Evolutionary conservation across 2,329 filamentous ascomycete genomes (phyloP).

Genomic region (Colletotrichum agaves): DNA sequence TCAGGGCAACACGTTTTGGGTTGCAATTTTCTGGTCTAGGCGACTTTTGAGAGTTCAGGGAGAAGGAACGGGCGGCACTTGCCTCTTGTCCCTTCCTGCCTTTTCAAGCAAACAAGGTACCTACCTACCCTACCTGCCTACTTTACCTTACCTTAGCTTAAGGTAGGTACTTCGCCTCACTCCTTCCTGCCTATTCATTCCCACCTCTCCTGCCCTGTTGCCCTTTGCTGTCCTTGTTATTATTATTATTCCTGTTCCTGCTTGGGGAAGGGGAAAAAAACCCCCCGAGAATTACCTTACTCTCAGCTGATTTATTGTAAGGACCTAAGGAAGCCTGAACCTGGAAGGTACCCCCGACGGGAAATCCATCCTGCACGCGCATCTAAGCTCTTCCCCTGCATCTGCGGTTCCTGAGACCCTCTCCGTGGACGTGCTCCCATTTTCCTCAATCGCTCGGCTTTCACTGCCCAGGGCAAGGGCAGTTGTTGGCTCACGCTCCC

Average conservation of each 20-base stretch:
- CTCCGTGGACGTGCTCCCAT: not conserved
- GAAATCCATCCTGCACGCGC: not conserved
- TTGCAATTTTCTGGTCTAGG: constrained; percentile 8
- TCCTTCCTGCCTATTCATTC: no score
- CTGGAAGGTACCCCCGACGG: no score
- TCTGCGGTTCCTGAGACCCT: constrained; percentile 13
- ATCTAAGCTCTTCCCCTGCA: constrained; percentile 5
- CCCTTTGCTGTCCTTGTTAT: not conserved
- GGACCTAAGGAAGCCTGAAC: no score
- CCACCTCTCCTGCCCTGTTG: not conserved
- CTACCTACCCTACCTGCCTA: no score
- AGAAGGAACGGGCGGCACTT: constrained; percentile 1
- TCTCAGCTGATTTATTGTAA: no score
- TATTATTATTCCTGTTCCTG: no score
- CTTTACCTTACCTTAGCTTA: no score
- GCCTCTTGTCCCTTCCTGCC: not conserved
- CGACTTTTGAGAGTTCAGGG: constrained; percentile 3
- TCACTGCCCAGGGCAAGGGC: not conserved
- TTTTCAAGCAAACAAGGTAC: not conserved
- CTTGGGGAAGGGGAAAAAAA: no score
- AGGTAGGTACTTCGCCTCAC: no score
- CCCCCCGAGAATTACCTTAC: no score
- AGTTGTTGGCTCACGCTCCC: constrained; percentile 25
- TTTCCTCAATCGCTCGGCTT: not conserved
- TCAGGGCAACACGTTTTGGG: constrained; percentile 5